A percentile compares a stretch with the other conserved stretches of the same genome.
phyloP scores from a whole-genome alignment of 139 green algal genomes.

The Trebouxia sp. region DNA sequence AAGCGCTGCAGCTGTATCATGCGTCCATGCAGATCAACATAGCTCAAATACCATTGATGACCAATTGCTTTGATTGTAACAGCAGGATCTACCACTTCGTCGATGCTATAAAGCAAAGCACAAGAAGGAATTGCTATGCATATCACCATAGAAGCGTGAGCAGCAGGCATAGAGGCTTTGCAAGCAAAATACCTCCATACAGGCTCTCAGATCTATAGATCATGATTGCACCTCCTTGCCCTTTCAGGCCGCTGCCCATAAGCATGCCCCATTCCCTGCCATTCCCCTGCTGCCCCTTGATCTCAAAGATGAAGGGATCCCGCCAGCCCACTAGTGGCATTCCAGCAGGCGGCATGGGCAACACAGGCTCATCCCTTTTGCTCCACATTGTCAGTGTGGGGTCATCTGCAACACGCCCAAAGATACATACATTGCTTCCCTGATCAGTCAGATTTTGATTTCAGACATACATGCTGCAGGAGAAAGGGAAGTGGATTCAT shows the following conservation, averaged over 20 bases:
- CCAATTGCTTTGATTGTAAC: too few relatives aligned
- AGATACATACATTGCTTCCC: background rate
- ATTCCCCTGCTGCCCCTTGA: constrained; percentile 16
- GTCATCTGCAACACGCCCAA: constrained; percentile 38
- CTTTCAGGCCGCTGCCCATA: constrained; percentile 78
- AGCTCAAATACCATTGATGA: too few relatives aligned
- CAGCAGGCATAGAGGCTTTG: background rate
- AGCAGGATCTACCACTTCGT: too few relatives aligned
- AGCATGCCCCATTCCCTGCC: constrained; percentile 64
- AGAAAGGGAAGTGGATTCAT: too few relatives aligned
- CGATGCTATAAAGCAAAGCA: too few relatives aligned
- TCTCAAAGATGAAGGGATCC: constrained; percentile 78
- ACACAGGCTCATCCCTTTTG: constrained; percentile 68
- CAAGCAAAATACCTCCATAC: constrained; percentile 36
- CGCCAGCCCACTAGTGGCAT: constrained; percentile 78
- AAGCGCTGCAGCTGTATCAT: too few relatives aligned
- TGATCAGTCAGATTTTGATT: too few relatives aligned
- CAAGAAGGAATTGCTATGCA: too few relatives aligned
- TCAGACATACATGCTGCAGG: too few relatives aligned
- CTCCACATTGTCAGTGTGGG: constrained; percentile 62
- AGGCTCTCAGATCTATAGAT: constrained; percentile 55
- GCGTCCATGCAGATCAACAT: too few relatives aligned
- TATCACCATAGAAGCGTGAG: too few relatives aligned
- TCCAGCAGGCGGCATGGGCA: constrained; percentile 66
- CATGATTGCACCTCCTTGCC: constrained; percentile 64